Evolutionary conservation across 1,139 yeast species (phyloP).

Genomic region (Komagataea norvegica): DNA sequence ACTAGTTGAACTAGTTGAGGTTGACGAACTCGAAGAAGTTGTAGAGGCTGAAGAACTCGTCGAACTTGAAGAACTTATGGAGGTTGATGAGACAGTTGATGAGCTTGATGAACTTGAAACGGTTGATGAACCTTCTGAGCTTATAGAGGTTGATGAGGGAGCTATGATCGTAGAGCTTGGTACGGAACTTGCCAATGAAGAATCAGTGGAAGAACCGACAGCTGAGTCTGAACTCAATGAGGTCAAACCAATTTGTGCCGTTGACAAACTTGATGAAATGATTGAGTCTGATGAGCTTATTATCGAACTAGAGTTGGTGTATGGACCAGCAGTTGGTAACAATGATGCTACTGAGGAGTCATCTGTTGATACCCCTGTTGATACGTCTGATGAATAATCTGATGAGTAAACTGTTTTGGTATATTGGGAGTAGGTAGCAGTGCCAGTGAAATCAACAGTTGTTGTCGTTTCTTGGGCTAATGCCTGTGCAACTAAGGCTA

Average conservation of each 20-base stretch:
- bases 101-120: background rate
- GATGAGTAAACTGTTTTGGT: too few species aligned
- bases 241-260: too few species aligned
- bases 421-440: slow-evolving; percentile 15
- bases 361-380: slow-evolving; percentile 1
- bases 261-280: background rate
- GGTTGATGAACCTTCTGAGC: slow-evolving; percentile 2
- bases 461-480: slow-evolving; percentile 20
- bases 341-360: slow-evolving; percentile 1
- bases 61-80: slow-evolving; percentile 7
- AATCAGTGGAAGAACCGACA: background rate
- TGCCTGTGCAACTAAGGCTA: slow-evolving; percentile 14
- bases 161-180: background rate
- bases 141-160: slow-evolving; percentile 5
- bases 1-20: background rate
- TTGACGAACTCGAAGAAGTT: slow-evolving; percentile 7
- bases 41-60: slow-evolving; percentile 9
- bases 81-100: slow-evolving; percentile 3
- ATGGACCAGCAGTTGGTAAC: background rate
- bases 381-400: slow-evolving; percentile 1
- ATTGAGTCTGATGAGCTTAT: too few species aligned
- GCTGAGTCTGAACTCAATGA: background rate
- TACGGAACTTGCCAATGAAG: background rate
- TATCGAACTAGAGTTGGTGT: background rate
- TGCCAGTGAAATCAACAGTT: slow-evolving; percentile 20